Percentiles rank a stretch among this genome's conserved stretches.
These are phyloP conservation scores for Oryza meyeriana DNA, from an alignment of 176 grass and related monocot species.

Conservation along the genomic window DNA sequence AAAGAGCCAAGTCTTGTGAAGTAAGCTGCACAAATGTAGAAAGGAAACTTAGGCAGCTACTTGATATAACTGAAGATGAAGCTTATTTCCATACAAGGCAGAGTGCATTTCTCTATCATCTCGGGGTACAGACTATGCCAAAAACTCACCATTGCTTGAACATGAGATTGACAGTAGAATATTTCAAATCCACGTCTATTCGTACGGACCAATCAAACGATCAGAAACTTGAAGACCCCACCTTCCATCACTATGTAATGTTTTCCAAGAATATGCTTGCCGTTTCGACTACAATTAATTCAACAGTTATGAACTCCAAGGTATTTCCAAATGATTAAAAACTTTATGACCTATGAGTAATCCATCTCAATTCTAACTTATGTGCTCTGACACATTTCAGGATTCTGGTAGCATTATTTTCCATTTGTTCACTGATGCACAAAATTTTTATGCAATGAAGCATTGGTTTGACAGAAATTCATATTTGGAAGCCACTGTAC, in stretches of 20 bases:
- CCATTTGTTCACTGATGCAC: constrained; percentile 70
- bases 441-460: constrained; percentile 81
- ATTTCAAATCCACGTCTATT: constrained; percentile 56
- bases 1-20: constrained; percentile 58
- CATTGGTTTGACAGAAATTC: constrained; percentile 76
- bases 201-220: constrained; percentile 15
- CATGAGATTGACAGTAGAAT: constrained; percentile 85
- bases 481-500: constrained; percentile 57
- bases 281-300: constrained; percentile 75
- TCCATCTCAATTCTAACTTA: constrained; percentile 20
- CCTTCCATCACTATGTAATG: constrained; percentile 53
- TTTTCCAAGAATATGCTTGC: constrained; percentile 76
- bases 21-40: constrained; percentile 77
- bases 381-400: constrained; percentile 43
- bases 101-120: constrained; percentile 79
- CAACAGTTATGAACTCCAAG: constrained; percentile 64
- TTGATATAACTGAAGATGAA: constrained; percentile 83
- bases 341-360: not conserved
- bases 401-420: constrained; percentile 54
- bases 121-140: constrained; percentile 69
- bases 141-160: constrained; percentile 82
- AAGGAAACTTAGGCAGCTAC: constrained; percentile 73
- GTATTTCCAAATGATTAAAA: constrained; percentile 38
- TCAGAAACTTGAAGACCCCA: constrained; percentile 42
- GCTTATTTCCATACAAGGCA: constrained; percentile 83